Conservation (phyloP, 805 yeast genomes). For the Candida morakotiae region DNA sequence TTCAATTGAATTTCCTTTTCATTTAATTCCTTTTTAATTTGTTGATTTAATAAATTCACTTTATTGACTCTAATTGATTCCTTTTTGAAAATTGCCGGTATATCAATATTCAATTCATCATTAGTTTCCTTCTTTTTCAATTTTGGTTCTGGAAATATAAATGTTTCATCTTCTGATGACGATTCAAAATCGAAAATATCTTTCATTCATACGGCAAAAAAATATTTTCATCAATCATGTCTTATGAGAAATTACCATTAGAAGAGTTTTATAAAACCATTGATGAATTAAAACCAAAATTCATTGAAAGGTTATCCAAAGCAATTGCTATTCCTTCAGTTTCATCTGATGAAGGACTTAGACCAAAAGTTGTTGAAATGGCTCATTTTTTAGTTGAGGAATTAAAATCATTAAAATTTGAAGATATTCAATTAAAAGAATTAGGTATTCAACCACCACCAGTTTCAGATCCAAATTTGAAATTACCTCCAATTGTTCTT, state of each 20-base stretch:
- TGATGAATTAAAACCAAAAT: slow-evolving; percentile 70
- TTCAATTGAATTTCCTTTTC: slow-evolving; percentile 14
- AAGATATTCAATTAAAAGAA: slow-evolving; percentile 75
- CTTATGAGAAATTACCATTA: slow-evolving; percentile 37
- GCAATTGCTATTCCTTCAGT: slow-evolving; percentile 97
- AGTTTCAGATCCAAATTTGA: slow-evolving; percentile 58
- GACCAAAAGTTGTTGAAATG: slow-evolving; percentile 89
- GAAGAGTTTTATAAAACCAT: slow-evolving; percentile 56
- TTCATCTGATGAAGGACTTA: slow-evolving; percentile 81
- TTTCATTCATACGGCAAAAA: not conserved
- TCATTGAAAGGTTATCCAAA: slow-evolving; percentile 64
- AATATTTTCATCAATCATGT: slow-evolving; percentile 18
- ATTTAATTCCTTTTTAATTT: slow-evolving; percentile 17
- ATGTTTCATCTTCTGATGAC: slow-evolving; percentile 1
- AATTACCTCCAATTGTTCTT: slow-evolving; percentile 92
- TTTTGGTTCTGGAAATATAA: not conserved
- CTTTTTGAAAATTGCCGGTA: slow-evolving; percentile 27
- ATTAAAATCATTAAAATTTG: slow-evolving; percentile 68
- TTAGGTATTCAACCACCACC: slow-evolving; percentile 94
- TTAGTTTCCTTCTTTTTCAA: not conserved
- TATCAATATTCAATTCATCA: slow-evolving; percentile 16
- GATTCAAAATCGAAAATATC: slow-evolving; percentile 3
- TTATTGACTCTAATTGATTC: slow-evolving; percentile 24
- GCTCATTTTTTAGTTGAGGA: slow-evolving; percentile 75
- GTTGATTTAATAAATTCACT: slow-evolving; percentile 15